These are phyloP conservation scores for Begonia peltatifolia DNA, from an alignment of 306 rosid genomes.

Conservation along the genomic window DNA sequence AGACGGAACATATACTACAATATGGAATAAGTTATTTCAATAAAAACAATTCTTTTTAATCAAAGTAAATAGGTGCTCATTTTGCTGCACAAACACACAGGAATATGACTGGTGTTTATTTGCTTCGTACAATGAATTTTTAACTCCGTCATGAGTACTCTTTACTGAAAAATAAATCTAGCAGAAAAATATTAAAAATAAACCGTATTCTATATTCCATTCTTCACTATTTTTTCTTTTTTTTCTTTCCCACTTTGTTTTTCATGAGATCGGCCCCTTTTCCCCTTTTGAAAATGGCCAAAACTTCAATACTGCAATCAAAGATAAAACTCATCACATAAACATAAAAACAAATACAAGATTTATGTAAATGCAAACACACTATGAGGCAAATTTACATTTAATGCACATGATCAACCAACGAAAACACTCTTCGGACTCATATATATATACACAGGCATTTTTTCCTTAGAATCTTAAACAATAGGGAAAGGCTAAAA, in stretches of 20 bases:
- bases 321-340: conserved; percentile 1
- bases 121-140: too few relatives aligned
- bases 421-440: too few relatives aligned
- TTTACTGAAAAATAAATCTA: not conserved
- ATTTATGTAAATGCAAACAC: too few relatives aligned
- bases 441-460: too few relatives aligned
- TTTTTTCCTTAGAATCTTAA: too few relatives aligned
- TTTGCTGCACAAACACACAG: too few relatives aligned
- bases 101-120: too few relatives aligned
- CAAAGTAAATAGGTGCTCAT: not conserved
- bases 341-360: not conserved
- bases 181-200: not conserved
- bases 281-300: conserved; percentile 69
- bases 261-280: conserved; percentile 24
- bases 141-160: too few relatives aligned
- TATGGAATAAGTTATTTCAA: conserved; percentile 23
- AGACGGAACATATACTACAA: conserved; percentile 14
- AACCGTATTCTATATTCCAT: not conserved
- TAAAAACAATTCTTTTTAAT: conserved; percentile 22
- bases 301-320: conserved; percentile 65
- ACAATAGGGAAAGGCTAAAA: too few relatives aligned
- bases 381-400: too few relatives aligned
- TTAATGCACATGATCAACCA: too few relatives aligned
- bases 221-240: conserved; percentile 38
- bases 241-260: conserved; percentile 56